Evolutionary conservation across 352 stramenopile genomes (phyloP), one percentile per base, ranked within the genome.

Genomic region (Pythium coloratum): DNA sequence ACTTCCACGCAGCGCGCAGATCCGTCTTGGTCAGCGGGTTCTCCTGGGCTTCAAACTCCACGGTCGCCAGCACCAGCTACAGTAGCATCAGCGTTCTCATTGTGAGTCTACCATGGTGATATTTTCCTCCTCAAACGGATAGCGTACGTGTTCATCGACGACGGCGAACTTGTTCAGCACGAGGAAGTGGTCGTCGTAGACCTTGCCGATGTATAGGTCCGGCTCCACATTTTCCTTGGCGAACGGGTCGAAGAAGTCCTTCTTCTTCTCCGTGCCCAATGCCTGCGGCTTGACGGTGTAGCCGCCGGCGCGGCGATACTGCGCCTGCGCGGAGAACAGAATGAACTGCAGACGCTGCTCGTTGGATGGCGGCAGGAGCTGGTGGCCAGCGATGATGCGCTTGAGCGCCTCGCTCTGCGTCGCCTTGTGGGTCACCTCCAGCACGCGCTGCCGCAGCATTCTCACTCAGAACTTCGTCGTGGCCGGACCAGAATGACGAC

Each of bases 131-230:
- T 13, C 28, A 26, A 51, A 24, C 0, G 20, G 20, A 24, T 24
- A 24, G 65, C 75, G 59, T 62, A 92, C 78, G 54, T 93, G 86
- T 61, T 92, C 84, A 53, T 92, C 81, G 36, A 90, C 84, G 32
- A 94, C 72, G 12, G 78, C 84, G 54, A 92, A 94, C 70, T 94
- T 94, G 70, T 94, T 93, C 42, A 94, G 77, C 59, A 93, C 76
- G 59, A 94, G 75, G 71, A 91, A 90, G 72, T 94, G 84, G 30
- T 82, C 87, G 50, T 67, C 81, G 58, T 91, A 75, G 32, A 94
- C 63, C 50, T 81, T 76, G 30, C 71, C 67, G 24, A 94, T 63
- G 42, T 92, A 89, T 9, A 94, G 62, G 59, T 92, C 86, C 28
- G 76, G 61, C 62, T 94, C 86, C 16, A 92, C 64, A 51, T 90